Percentiles rank a stretch among this genome's conserved stretches.
phyloP scores from a whole-genome alignment of 495 filamentous ascomycete species.

The Chaetomium cochliodes region DNA sequence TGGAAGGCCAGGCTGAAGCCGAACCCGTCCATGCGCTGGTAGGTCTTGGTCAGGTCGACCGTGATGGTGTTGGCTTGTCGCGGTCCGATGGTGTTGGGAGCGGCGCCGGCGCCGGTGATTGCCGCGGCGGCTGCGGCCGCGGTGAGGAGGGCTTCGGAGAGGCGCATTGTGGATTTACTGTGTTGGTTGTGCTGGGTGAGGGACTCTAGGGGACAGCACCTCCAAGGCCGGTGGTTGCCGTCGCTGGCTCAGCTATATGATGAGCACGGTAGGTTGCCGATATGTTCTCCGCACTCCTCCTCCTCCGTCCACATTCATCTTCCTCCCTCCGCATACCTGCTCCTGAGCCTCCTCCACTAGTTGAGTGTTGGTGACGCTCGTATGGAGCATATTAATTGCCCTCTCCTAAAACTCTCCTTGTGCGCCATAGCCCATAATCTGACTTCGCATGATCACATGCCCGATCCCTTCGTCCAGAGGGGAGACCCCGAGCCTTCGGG shows the following conservation, averaged over 20 bases:
- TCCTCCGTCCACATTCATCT: too few species aligned
- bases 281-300: too few species aligned
- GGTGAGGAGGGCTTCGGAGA: slow-evolving; percentile 22
- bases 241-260: too few species aligned
- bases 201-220: not conserved
- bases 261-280: too few species aligned
- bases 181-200: not conserved
- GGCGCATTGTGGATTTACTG: slow-evolving; percentile 15
- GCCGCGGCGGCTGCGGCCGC: slow-evolving; percentile 18
- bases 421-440: not conserved
- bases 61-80: slow-evolving; percentile 41
- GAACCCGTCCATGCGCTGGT: slow-evolving; percentile 54
- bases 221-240: too few species aligned
- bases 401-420: not conserved
- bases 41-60: slow-evolving; percentile 42
- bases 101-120: slow-evolving; percentile 2
- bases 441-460: not conserved
- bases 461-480: not conserved
- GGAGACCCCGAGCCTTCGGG: not conserved
- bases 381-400: not conserved
- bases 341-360: not conserved
- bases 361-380: not conserved
- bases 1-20: slow-evolving; percentile 56
- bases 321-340: not conserved
- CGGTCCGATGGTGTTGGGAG: slow-evolving; percentile 21